A percentile compares a stretch with the other conserved stretches of the same genome.
Conservation (phyloP, 2,329 filamentous ascomycete species). For the Aspergillus brunneoviolaceus region DNA sequence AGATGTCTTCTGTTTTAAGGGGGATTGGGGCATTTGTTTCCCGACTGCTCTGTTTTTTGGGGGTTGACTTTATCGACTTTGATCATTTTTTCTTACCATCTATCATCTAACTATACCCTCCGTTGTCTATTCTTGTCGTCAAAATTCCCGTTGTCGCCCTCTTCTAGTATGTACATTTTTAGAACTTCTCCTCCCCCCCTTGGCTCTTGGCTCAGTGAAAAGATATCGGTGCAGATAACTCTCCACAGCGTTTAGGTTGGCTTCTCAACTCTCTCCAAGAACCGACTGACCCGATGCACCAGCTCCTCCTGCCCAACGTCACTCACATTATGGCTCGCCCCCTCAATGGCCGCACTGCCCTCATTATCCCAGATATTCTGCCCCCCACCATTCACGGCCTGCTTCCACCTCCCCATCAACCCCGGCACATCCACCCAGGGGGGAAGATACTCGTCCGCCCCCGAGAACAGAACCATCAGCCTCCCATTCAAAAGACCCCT, state of each 20-base stretch:
- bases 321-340: constrained; percentile 51
- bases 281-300: constrained; percentile 35
- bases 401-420: constrained; percentile 46
- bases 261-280: constrained; percentile 28
- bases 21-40: constrained; percentile 2
- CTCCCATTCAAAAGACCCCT: constrained; percentile 39
- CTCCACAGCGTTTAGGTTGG: background rate
- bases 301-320: constrained; percentile 49
- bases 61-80: background rate
- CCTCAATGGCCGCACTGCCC: constrained; percentile 48
- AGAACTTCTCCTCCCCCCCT: background rate
- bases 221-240: background rate
- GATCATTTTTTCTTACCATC: background rate
- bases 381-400: constrained; percentile 35
- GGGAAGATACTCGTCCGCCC: constrained; percentile 47
- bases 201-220: background rate
- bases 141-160: background rate
- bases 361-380: constrained; percentile 49
- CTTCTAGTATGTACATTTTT: background rate
- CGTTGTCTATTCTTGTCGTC: constrained; percentile 2
- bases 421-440: constrained; percentile 46
- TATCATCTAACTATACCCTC: background rate
- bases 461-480: constrained; percentile 48
- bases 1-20: constrained; percentile 2
- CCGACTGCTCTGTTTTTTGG: constrained; percentile 4